Evolutionary conservation across 768 basidiomycete genomes (phyloP), one percentile per base, ranked within the genome.

Genomic region (Artomyces pyxidatus): DNA sequence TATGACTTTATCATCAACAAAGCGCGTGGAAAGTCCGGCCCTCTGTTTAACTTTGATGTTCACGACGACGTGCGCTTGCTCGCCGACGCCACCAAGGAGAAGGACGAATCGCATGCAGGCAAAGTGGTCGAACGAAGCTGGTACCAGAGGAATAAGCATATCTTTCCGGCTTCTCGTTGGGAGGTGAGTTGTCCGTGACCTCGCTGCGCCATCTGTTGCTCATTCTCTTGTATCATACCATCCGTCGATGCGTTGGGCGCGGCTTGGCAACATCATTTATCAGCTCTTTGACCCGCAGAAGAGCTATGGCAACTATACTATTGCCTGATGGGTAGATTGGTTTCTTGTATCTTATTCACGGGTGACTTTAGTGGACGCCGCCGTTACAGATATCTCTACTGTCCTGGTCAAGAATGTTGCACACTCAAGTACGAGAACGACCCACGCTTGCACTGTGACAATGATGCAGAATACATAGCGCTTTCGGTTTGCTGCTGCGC

Each of bases 1-100:
- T 98, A 97, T 65, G 89, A 94, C 67, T 98, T 99, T 57, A 96
- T 99, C 56, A 74, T 98, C 59, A 98, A 98, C 75, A 97, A 96
- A 68, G 93, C 94, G 7, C 83, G 96, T 21, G 96, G 96, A 23
- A 99, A 99, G 67, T 96, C 93, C 0, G 96, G 96, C 0, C 96
- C 96, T 5, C 68, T 99, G 48, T 99, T 99, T 71, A 96, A 88
- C 65, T 99, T 99, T 61, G 96, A 99, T 66, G 96, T 98, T 6
- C 96, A 99, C 64, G 96, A 99, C 62, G 96, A 99, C 63, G 89
- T 99, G 4, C 87, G 96, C 16, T 66, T 99, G 55, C 73, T 97
- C 19, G 85, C 89, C 21, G 96, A 99, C 61, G 96, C 95, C 2
- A 91, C 93, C 1, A 80, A 85, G 57, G 96, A 99, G 68, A 98